Evolutionary conservation across 2,329 filamentous ascomycete species (phyloP).

Genomic region (Neonectria coccinea): DNA sequence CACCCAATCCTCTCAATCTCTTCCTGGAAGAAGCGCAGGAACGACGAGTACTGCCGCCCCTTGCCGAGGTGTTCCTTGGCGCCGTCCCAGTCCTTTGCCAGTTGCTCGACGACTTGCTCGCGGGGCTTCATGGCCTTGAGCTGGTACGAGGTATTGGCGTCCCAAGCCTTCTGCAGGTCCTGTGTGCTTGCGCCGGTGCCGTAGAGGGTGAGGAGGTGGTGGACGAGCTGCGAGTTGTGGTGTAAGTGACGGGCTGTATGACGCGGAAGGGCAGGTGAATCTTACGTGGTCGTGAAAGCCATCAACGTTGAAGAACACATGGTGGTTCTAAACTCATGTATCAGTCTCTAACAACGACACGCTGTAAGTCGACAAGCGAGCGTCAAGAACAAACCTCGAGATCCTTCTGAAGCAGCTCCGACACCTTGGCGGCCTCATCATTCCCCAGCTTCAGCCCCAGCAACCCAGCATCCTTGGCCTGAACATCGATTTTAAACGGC

Average conservation of each 20-base stretch:
- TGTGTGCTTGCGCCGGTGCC: constrained; percentile 75
- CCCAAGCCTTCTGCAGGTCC: constrained; percentile 72
- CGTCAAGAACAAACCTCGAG: constrained; percentile 62
- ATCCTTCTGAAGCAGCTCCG: constrained; percentile 80
- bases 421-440: constrained; percentile 71
- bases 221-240: constrained; percentile 64
- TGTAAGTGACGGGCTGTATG: constrained; percentile 7
- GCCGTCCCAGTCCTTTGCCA: constrained; percentile 63
- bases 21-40: constrained; percentile 78
- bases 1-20: constrained; percentile 75
- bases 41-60: constrained; percentile 74
- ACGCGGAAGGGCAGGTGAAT: not conserved
- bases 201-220: constrained; percentile 81
- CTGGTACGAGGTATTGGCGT: constrained; percentile 76
- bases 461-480: constrained; percentile 62
- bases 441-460: constrained; percentile 61
- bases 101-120: constrained; percentile 62
- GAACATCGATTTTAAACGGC: constrained; percentile 61
- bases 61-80: constrained; percentile 73
- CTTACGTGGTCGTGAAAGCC: constrained; percentile 86
- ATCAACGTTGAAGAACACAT: constrained; percentile 82
- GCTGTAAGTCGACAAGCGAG: not conserved
- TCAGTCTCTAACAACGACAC: constrained; percentile 13
- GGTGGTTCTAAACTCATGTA: constrained; percentile 58
- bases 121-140: constrained; percentile 61